Evolutionary conservation across 2,329 filamentous ascomycete species (phyloP).

Genomic region (Arthrobotrys entomopaga): DNA sequence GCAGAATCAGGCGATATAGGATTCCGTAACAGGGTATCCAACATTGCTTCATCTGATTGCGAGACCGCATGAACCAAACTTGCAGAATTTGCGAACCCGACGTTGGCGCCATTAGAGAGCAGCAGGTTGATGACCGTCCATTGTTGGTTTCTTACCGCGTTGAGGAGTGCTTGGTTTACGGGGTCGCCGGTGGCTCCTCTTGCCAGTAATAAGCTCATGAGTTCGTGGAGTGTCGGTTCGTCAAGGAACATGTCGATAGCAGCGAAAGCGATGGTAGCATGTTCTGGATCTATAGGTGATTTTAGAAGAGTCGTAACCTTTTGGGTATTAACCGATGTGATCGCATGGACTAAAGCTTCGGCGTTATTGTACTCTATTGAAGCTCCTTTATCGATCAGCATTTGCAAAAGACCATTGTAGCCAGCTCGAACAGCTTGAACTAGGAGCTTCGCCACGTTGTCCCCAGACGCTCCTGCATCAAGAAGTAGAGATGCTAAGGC

Average conservation of each 20-base stretch:
- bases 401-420: slow-evolving; percentile 43
- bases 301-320: slow-evolving; percentile 42
- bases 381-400: slow-evolving; percentile 38
- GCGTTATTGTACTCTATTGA: slow-evolving; percentile 50
- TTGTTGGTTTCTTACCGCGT: slow-evolving; percentile 44
- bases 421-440: slow-evolving; percentile 52
- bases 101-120: slow-evolving; percentile 38
- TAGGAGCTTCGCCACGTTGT: slow-evolving; percentile 39
- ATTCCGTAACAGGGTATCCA: slow-evolving; percentile 43
- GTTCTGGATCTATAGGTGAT: slow-evolving; percentile 17
- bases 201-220: slow-evolving; percentile 43
- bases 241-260: slow-evolving; percentile 49
- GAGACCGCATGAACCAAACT: slow-evolving; percentile 41
- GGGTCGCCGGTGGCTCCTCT: slow-evolving; percentile 41
- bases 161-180: slow-evolving; percentile 43
- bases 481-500: slow-evolving; percentile 28
- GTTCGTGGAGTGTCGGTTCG: slow-evolving; percentile 35
- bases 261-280: slow-evolving; percentile 40
- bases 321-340: slow-evolving; percentile 42
- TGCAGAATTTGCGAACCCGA: slow-evolving; percentile 35
- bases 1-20: slow-evolving; percentile 32
- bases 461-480: slow-evolving; percentile 23
- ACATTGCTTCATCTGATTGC: slow-evolving; percentile 45
- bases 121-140: slow-evolving; percentile 45
- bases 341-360: slow-evolving; percentile 42